phyloP scores from a whole-genome alignment of 305 asterid species.

The Solanum hybrid region DNA sequence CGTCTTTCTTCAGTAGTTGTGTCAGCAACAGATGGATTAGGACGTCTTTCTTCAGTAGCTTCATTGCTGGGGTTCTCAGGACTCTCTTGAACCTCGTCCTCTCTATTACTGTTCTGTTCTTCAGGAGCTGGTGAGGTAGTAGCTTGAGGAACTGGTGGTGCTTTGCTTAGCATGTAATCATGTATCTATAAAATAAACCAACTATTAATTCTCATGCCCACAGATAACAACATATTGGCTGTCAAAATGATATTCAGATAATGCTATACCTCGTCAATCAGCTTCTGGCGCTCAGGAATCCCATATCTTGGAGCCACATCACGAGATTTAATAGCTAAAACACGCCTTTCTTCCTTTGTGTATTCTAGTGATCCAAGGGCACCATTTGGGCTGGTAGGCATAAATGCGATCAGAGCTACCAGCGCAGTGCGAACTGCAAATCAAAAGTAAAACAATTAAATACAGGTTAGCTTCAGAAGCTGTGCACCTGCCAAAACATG shows the following conservation, averaged over 20 bases:
- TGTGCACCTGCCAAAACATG: background rate
- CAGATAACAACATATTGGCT: background rate
- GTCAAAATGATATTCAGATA: background rate
- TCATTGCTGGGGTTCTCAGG: constrained; percentile 17
- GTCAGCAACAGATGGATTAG: constrained; percentile 18
- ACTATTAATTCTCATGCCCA: background rate
- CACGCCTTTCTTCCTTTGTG: constrained; percentile 69
- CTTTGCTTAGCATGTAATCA: constrained; percentile 60
- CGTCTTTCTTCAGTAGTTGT: constrained; percentile 28
- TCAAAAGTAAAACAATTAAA: background rate
- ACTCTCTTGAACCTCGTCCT: constrained; percentile 23
- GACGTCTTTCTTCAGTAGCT: constrained; percentile 23
- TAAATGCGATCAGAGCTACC: constrained; percentile 71
- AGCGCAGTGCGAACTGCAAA: constrained; percentile 72
- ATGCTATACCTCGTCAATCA: constrained; percentile 60
- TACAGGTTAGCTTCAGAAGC: background rate
- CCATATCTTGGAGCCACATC: constrained; percentile 56
- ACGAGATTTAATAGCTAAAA: constrained; percentile 61
- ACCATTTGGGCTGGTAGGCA: constrained; percentile 83
- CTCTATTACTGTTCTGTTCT: constrained; percentile 20
- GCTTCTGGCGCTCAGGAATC: constrained; percentile 55
- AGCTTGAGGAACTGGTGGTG: constrained; percentile 42
- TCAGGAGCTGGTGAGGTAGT: constrained; percentile 24
- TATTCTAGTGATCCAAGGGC: constrained; percentile 80
- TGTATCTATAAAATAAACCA: constrained; percentile 44